These are phyloP conservation scores for Alternaria viburni DNA, from an alignment of 2,329 filamentous ascomycete species.

Conservation along the genomic window DNA sequence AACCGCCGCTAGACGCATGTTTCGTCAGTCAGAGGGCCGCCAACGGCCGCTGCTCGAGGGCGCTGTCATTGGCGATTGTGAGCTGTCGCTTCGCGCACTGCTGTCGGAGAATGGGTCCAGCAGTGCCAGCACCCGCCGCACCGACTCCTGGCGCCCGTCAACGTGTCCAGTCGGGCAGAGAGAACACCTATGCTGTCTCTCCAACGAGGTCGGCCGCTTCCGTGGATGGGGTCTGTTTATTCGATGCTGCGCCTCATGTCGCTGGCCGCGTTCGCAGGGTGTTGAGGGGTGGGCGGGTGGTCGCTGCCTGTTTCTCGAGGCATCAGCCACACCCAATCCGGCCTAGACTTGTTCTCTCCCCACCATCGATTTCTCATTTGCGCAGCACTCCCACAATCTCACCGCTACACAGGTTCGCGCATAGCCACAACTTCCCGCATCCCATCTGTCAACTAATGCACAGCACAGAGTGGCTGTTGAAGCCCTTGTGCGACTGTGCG, in stretches of 20 bases:
- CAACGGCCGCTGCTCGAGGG: conserved; percentile 17
- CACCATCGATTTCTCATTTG: conserved; percentile 19
- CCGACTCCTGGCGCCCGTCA: conserved; percentile 26
- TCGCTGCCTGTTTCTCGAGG: conserved; percentile 26
- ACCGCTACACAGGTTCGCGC: conserved; percentile 27
- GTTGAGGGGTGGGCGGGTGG: conserved; percentile 15
- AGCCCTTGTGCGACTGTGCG: conserved; percentile 9
- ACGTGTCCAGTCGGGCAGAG: conserved; percentile 17
- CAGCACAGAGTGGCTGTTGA: conserved; percentile 19
- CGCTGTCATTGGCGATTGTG: conserved; percentile 22
- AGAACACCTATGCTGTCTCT: conserved; percentile 7
- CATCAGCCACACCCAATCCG: conserved; percentile 23
- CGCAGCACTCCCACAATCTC: conserved; percentile 28
- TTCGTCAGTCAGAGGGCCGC: conserved; percentile 32
- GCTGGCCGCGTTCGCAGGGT: conserved; percentile 24
- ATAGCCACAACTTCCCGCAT: conserved; percentile 28
- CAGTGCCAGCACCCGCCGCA: conserved; percentile 35
- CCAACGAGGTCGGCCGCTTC: conserved; percentile 19
- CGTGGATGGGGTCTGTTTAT: conserved; percentile 8
- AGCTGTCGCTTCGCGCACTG: conserved; percentile 12
- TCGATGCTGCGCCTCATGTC: conserved; percentile 26
- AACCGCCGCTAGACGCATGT: conserved; percentile 25
- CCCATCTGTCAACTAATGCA: conserved; percentile 14
- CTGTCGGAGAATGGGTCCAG: conserved; percentile 5
- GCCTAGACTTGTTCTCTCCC: conserved; percentile 12